These are phyloP conservation scores for Boechera stricta DNA, from an alignment of 345 rosid species.

Conservation along the genomic window DNA sequence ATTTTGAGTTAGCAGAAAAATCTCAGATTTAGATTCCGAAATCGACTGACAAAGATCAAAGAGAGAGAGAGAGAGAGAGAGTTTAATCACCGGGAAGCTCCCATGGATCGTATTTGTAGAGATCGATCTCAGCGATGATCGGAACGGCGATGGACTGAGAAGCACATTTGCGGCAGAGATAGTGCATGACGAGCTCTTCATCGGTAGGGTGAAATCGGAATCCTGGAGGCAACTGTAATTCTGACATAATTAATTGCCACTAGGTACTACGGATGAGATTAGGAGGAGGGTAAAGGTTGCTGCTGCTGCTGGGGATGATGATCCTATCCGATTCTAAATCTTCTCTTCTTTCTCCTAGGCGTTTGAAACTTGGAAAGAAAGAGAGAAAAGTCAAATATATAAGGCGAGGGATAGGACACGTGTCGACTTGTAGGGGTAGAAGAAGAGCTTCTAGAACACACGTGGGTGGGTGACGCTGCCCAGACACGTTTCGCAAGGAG, in stretches of 20 bases:
- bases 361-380: slow-evolving; percentile 7
- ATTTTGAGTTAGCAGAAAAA: background rate
- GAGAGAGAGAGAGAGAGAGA: background rate
- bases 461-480: slow-evolving; percentile 60
- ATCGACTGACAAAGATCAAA: no score
- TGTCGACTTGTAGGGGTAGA: slow-evolving; percentile 32
- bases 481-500: slow-evolving; percentile 44
- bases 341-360: no score
- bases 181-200: slow-evolving; percentile 94
- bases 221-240: slow-evolving; percentile 79
- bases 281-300: no score
- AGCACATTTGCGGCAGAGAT: slow-evolving; percentile 78
- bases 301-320: background rate
- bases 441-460: slow-evolving; percentile 59
- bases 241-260: slow-evolving; percentile 36
- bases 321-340: background rate
- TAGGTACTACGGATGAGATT: no score
- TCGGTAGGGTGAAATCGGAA: slow-evolving; percentile 96
- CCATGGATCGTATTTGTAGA: slow-evolving; percentile 91
- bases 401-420: slow-evolving; percentile 47
- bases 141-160: slow-evolving; percentile 81
- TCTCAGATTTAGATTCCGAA: slow-evolving; percentile 14
- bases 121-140: slow-evolving; percentile 83
- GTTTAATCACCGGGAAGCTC: slow-evolving; percentile 74
- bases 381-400: slow-evolving; percentile 58